Evolutionary conservation across 495 filamentous ascomycete species (phyloP), one percentile per base, ranked within the genome.

Genomic region (Amniculicola lignicola): DNA sequence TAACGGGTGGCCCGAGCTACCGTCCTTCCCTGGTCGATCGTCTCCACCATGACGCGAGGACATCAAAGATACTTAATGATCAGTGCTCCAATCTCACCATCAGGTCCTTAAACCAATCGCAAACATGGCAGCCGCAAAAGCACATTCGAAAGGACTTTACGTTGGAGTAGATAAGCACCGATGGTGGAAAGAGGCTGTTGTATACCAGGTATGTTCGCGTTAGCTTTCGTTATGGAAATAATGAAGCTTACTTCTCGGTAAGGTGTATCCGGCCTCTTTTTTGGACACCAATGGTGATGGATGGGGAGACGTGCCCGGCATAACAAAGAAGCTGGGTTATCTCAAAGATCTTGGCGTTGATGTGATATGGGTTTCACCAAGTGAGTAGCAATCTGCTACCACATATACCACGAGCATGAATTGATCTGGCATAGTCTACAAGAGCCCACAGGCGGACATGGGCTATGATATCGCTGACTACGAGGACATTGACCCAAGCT

Each of bases 151-250:
- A 14, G 43, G 49, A n/a, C 42, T 60, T 1, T 50, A 49, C 25
- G 57, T 60, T 35, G 44, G 51, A 24, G 37, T 50, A 15, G 54
- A 69, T 31, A 58, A 63, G 47, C 65, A 64, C 28, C 44, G 45
- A 7, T 73, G 70, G 70, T 73, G 70, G 70, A 73, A 73, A 45
- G 70, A 73, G 37, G 64, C 62, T 9, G 67, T 68, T 9, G 67
- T 73, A 1, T 73, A 70, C 42, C 70, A 73, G 59, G 63, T 64
- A 54, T 18, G 43, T 27, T 33, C 18, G 15, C n/a, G 14, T 43
- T 16, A 22, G 36, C 12, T 15, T 25, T 11, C 31, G 19, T 1
- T 15, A 24, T 4, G 11, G 27, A 33, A 44, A 14, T 24, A 39
- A 35, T 40, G 18, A 27, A 16, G n/a, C 45, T 50, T 11, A 43